These are phyloP conservation scores for Perkinsus olseni DNA, from an alignment of 169 alveolate genomes.

Conservation along the genomic window DNA sequence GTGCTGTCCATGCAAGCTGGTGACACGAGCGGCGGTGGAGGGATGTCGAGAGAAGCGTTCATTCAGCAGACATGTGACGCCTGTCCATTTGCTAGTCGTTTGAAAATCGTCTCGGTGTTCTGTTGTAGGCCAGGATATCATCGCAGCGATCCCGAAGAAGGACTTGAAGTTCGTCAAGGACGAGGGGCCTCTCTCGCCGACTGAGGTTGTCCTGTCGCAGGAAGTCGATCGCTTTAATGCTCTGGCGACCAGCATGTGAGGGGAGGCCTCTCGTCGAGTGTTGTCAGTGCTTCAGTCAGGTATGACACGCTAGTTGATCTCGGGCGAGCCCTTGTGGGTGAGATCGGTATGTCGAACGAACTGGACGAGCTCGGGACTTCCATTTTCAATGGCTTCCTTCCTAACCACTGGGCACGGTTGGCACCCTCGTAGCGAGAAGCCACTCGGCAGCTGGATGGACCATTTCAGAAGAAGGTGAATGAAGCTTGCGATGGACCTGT, in stretches of 20 bases:
- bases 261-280: constrained; percentile 16
- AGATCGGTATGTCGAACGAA: constrained; percentile 83
- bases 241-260: constrained; percentile 56
- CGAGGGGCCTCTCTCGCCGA: constrained; percentile 70
- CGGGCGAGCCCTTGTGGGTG: constrained; percentile 80
- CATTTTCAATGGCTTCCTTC: constrained; percentile 73
- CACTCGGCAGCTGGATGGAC: constrained; percentile 77
- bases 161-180: constrained; percentile 52
- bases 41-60: constrained; percentile 17
- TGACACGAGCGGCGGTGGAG: constrained; percentile 53
- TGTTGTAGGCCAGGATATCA: constrained; percentile 29
- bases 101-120: background rate
- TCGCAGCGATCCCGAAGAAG: constrained; percentile 59
- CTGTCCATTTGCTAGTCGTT: background rate
- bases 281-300: background rate
- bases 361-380: constrained; percentile 70
- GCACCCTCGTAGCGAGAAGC: constrained; percentile 85
- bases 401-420: constrained; percentile 64
- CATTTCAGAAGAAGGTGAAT: constrained; percentile 60
- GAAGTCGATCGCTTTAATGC: constrained; percentile 77
- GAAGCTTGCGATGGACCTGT: constrained; percentile 66
- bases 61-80: background rate
- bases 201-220: constrained; percentile 70
- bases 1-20: constrained; percentile 64
- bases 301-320: constrained; percentile 46